A percentile compares a stretch with the other conserved stretches of the same genome.
These are phyloP conservation scores for Podospora didyma DNA, from an alignment of 495 filamentous ascomycete genomes.

Conservation along the genomic window DNA sequence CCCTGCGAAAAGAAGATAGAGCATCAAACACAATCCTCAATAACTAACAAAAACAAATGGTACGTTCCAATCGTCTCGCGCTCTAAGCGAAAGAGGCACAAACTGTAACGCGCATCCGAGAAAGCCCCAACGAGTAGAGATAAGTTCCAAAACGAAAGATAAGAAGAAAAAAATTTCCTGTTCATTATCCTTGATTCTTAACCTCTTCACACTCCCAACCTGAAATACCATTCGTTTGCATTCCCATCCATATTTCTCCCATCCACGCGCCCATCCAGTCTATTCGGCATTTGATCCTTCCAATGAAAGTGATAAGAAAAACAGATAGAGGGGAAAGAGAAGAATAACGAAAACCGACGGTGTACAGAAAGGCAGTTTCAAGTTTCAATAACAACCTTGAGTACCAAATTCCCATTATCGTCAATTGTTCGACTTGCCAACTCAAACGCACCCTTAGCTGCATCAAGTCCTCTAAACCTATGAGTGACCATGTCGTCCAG, in stretches of 20 bases:
- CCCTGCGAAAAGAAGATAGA: too few species aligned
- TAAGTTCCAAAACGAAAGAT: background rate
- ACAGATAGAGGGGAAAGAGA: constrained; percentile 3
- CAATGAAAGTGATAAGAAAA: background rate
- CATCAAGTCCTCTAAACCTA: constrained; percentile 61
- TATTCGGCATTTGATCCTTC: background rate
- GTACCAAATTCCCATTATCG: constrained; percentile 67
- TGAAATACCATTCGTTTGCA: background rate
- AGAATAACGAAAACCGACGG: constrained; percentile 5
- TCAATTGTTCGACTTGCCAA: constrained; percentile 81
- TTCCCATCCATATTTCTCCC: background rate
- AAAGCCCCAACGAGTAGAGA: background rate
- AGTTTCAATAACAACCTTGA: constrained; percentile 79
- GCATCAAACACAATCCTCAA: too few species aligned
- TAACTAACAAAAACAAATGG: too few species aligned
- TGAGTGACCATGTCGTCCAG: constrained; percentile 74
- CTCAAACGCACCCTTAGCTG: constrained; percentile 66
- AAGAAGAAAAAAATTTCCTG: background rate
- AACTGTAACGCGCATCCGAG: background rate
- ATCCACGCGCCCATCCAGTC: background rate
- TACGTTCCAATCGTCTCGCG: too few species aligned
- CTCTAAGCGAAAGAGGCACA: background rate
- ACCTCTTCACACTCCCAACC: background rate
- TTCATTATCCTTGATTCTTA: background rate
- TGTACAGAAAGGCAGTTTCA: constrained; percentile 11